Conservation (phyloP, 768 basidiomycete genomes). For the Leccinum pellstonianum region DNA sequence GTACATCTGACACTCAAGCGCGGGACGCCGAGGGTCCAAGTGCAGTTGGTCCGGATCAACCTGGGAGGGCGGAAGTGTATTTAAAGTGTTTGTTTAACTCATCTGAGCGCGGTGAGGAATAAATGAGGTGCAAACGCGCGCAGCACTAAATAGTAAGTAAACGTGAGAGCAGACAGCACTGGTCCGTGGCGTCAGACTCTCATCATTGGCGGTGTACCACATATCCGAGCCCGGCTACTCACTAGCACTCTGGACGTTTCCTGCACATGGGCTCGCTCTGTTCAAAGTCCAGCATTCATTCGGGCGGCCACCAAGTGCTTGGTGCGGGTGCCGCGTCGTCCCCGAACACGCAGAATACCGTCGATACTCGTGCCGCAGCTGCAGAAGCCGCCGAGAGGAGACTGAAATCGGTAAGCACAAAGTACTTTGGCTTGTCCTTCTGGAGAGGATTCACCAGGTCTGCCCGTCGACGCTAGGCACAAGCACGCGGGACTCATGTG, state of each 20-base stretch:
- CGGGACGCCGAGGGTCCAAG: neutral
- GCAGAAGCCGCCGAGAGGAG: constrained; percentile 64
- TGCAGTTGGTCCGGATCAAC: neutral
- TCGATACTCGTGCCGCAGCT: constrained; percentile 53
- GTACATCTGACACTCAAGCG: neutral
- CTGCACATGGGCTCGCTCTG: constrained; percentile 57
- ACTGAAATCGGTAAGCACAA: constrained; percentile 49
- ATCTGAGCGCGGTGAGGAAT: constrained; percentile 14
- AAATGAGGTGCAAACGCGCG: constrained; percentile 21
- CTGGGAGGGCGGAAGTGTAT: neutral
- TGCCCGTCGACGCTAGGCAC: constrained; percentile 32
- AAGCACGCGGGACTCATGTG: constrained; percentile 41
- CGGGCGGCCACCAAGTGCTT: constrained; percentile 50
- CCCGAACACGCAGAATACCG: constrained; percentile 23
- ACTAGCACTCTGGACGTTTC: neutral
- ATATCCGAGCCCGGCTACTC: neutral
- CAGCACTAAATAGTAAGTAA: constrained; percentile 1
- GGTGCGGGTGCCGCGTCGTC: constrained; percentile 35
- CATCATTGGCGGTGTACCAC: neutral
- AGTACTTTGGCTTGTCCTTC: constrained; percentile 5
- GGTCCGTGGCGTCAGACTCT: neutral
- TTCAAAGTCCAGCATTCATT: constrained; percentile 46
- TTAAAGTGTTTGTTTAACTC: constrained; percentile 1
- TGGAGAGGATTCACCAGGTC: constrained; percentile 24
- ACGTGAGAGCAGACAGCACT: constrained; percentile 17